Evolutionary conservation across 805 yeast species (phyloP), one percentile per base, ranked within the genome.

Genomic region (Kodamaea leandrae): DNA sequence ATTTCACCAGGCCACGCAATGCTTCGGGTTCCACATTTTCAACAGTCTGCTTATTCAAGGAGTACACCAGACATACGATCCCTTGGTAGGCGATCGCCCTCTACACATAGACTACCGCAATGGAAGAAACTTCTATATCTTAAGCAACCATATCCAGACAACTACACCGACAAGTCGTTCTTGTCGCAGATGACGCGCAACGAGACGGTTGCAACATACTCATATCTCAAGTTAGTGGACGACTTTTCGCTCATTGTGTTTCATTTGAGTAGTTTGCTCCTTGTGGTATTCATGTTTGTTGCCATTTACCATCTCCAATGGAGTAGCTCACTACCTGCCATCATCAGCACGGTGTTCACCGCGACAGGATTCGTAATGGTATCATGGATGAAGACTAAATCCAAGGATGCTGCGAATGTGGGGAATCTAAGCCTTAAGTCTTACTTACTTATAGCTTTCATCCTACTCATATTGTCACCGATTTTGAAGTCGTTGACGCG

Each of bases 91-190:
- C 41, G 41, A 23, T 17, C 33, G 19, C 13, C 19, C 7, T 19
- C 42, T 7, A 18, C 33, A 9, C 19, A 33, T 8, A 29, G 32
- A 13, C 50, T 42, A 6, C 47, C 58, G 26, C 79, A 80, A 16
- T 90, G 98, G 98, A 76, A 83, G 53, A 85, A 93, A 54, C 76
- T 89, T 27, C 72, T 91, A 9, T 93, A 96, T 83, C 75, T 84
- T 24, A 74, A 77, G 43, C 96, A 90, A 58, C 84, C 84, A 10
- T 90, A 81, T 55, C 95, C 96, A 0, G 99, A 91, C 59, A 93
- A 90, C 61, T 87, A 86, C 63, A 91, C 96, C 1, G 95, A 89
- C 56, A 63, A 67, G 2, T 75, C 89, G 2, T 91, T 91, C 57
- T 68, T 90, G n/a, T 79, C 88, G 3, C 95, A 85, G 56, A 70